These are phyloP conservation scores for Thymus quinquecostatus DNA, from an alignment of 257 asterid genomes.

Conservation along the genomic window DNA sequence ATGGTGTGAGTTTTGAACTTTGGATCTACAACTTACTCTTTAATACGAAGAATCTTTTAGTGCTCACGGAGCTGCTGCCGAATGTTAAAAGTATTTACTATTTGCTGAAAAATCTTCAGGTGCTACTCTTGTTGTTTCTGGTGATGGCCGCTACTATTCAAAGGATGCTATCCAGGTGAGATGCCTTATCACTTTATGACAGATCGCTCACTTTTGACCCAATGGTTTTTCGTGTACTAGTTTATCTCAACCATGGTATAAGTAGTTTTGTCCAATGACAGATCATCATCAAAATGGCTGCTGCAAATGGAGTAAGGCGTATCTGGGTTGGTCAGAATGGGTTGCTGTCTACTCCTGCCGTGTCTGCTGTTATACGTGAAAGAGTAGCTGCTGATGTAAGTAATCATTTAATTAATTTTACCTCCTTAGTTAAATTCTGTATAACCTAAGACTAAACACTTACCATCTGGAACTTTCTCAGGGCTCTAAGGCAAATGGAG, in stretches of 20 bases:
- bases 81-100: conserved; percentile 7
- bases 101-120: conserved; percentile 50
- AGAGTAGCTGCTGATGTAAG: conserved; percentile 87
- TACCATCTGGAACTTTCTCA: conserved; percentile 38
- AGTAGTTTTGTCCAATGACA: conserved; percentile 39
- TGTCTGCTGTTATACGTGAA: conserved; percentile 87
- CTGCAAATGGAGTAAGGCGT: conserved; percentile 95
- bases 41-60: neutral
- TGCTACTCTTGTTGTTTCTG: conserved; percentile 97
- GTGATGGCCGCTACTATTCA: conserved; percentile 97
- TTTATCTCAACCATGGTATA: conserved; percentile 19
- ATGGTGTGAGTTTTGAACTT: conserved; percentile 10
- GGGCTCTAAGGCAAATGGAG: conserved; percentile 95
- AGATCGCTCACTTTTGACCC: conserved; percentile 1
- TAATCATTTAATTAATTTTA: conserved; percentile 35
- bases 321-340: conserved; percentile 98
- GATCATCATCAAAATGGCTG: conserved; percentile 95
- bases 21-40: conserved; percentile 6
- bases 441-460: neutral
- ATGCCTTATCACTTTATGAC: conserved; percentile 25
- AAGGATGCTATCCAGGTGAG: conserved; percentile 92
- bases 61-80: neutral
- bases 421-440: conserved; percentile 10
- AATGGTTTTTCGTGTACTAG: conserved; percentile 24
- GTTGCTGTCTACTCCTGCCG: conserved; percentile 93